A percentile compares a stretch with the other conserved stretches of the same genome.
Conservation (phyloP, 1,284 basidiomycete genomes). For the Rhodotorula glutinis region DNA sequence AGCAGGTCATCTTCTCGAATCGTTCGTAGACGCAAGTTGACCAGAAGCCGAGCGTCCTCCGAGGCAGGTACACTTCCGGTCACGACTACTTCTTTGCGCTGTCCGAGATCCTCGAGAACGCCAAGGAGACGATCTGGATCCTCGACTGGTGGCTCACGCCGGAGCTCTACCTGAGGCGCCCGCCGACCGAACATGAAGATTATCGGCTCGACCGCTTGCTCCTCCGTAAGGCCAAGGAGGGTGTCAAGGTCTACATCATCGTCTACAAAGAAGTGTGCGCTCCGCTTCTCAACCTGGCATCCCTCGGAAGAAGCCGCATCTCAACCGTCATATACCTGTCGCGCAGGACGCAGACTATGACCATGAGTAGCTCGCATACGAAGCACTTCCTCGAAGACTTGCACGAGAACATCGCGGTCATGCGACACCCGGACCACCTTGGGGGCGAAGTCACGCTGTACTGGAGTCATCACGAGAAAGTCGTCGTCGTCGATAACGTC, state of each 20-base stretch:
- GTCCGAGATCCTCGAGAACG: conserved; percentile 73
- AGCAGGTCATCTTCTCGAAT: too few relatives aligned
- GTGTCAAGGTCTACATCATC: conserved; percentile 76
- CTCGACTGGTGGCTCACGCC: conserved; percentile 65
- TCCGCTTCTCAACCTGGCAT: too few relatives aligned
- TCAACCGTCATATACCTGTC: too few relatives aligned
- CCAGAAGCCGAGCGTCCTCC: too few relatives aligned
- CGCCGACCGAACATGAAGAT: conserved; percentile 73
- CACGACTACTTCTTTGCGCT: conserved; percentile 77
- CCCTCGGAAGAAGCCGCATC: too few relatives aligned
- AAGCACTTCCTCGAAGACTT: conserved; percentile 56
- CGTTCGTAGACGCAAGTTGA: too few relatives aligned
- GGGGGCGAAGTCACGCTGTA: conserved; percentile 73
- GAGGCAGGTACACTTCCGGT: conserved; percentile 28
- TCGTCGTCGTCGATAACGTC: conserved; percentile 62
- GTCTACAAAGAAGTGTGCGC: conserved; percentile 61
- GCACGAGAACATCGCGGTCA: conserved; percentile 77
- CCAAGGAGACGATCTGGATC: conserved; percentile 54
- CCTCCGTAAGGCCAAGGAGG: conserved; percentile 79
- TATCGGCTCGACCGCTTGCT: conserved; percentile 82
- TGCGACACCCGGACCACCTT: conserved; percentile 57
- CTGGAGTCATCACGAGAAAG: conserved; percentile 75
- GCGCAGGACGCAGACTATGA: conserved; percentile 71
- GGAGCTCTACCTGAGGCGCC: conserved; percentile 84
- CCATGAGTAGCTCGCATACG: conserved; percentile 55